Evolutionary conservation across 2,329 filamentous ascomycete species (phyloP).

Genomic region (Calonectria ilicicola): DNA sequence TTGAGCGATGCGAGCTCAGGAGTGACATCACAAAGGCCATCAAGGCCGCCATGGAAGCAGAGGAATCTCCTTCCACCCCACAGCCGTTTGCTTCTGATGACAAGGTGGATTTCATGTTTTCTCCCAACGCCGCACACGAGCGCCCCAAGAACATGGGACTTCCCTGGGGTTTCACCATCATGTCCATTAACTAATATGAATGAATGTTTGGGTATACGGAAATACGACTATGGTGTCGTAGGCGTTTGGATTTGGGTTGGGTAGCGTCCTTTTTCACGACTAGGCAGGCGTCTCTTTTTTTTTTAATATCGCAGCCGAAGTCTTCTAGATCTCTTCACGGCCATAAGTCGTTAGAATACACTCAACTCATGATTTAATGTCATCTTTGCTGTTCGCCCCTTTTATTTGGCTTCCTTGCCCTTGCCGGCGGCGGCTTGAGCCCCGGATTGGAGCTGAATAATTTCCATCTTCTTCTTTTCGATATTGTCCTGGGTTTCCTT

Average conservation of each 20-base stretch:
- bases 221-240: slow-evolving; percentile 31
- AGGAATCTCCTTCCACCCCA: slow-evolving; percentile 37
- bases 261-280: slow-evolving; percentile 21
- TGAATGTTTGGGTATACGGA: slow-evolving; percentile 21
- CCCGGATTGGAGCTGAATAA: slow-evolving; percentile 66
- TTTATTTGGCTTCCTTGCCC: slow-evolving; percentile 42
- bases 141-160: slow-evolving; percentile 42
- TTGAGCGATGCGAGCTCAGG: slow-evolving; percentile 36
- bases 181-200: slow-evolving; percentile 41
- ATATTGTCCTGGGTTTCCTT: slow-evolving; percentile 67
- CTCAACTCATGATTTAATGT: slow-evolving; percentile 45
- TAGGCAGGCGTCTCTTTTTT: slow-evolving; percentile 17
- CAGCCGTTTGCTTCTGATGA: slow-evolving; percentile 40
- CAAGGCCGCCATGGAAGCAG: slow-evolving; percentile 40
- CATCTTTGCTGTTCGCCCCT: slow-evolving; percentile 10
- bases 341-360: slow-evolving; percentile 42
- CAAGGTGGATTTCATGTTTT: slow-evolving; percentile 38
- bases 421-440: slow-evolving; percentile 58
- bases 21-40: slow-evolving; percentile 39
- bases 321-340: slow-evolving; percentile 38
- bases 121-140: slow-evolving; percentile 35
- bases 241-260: slow-evolving; percentile 32
- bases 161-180: slow-evolving; percentile 42
- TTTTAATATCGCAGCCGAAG: slow-evolving; percentile 24
- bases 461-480: slow-evolving; percentile 70